phyloP scores from a whole-genome alignment of 441 rosid species.

The Cnidoscolus chayamansa region DNA sequence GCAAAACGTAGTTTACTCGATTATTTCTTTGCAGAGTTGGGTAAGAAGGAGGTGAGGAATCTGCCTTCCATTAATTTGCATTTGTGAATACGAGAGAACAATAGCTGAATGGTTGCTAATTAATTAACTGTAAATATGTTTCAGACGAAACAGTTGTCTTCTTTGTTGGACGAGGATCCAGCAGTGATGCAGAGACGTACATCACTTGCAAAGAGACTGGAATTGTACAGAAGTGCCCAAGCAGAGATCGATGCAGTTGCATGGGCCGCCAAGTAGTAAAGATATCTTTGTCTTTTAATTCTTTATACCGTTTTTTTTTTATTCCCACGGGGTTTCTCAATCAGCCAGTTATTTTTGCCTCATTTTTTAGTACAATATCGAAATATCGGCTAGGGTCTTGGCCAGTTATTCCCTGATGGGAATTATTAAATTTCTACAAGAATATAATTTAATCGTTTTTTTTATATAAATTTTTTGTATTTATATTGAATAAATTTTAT shows the following conservation, averaged over 20 bases:
- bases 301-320: too few species aligned
- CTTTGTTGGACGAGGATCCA: constrained; percentile 69
- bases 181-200: constrained; percentile 66
- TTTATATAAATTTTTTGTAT: too few species aligned
- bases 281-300: too few species aligned
- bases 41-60: constrained; percentile 60
- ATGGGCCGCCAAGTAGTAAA: constrained; percentile 58
- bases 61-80: neutral
- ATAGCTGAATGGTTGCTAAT: neutral
- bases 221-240: constrained; percentile 74
- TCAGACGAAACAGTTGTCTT: constrained; percentile 51
- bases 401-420: too few species aligned
- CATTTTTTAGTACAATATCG: too few species aligned
- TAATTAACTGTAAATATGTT: neutral
- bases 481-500: too few species aligned
- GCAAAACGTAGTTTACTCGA: constrained; percentile 90
- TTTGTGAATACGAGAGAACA: neutral
- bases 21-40: constrained; percentile 73
- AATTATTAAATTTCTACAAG: too few species aligned
- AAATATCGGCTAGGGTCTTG: too few species aligned
- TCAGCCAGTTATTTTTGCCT: too few species aligned
- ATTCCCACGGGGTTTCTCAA: too few species aligned
- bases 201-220: constrained; percentile 66
- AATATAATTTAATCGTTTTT: too few species aligned
- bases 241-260: constrained; percentile 76